Conservation (phyloP, 257 asterid genomes). For the Gentiana straminea region DNA sequence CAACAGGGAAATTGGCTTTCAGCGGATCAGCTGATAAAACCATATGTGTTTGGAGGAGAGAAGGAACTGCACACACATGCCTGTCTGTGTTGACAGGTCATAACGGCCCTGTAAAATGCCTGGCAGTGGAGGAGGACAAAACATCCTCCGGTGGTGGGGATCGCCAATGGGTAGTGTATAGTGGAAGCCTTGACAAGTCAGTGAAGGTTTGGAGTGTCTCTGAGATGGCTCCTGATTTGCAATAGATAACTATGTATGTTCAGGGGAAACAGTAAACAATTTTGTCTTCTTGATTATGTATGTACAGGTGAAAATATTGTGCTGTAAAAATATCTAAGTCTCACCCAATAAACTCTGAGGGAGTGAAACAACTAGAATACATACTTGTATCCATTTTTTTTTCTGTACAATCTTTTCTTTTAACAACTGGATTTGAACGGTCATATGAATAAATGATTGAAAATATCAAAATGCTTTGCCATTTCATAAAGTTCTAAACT, state of each 20-base stretch:
- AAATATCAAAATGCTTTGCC: not conserved
- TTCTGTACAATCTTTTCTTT: no score
- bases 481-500: not conserved
- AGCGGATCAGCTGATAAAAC: slow-evolving; percentile 79
- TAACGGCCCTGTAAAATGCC: slow-evolving; percentile 78
- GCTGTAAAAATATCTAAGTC: no score
- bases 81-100: slow-evolving; percentile 66
- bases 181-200: slow-evolving; percentile 77
- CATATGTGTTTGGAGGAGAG: slow-evolving; percentile 68
- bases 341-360: no score
- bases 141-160: slow-evolving; percentile 22
- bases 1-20: slow-evolving; percentile 48
- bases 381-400: no score
- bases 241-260: slow-evolving; percentile 20
- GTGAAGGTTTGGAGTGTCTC: slow-evolving; percentile 81
- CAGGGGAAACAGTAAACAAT: not conserved
- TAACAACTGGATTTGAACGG: no score
- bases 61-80: slow-evolving; percentile 44
- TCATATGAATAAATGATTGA: slow-evolving; percentile 37
- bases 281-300: no score
- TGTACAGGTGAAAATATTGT: no score
- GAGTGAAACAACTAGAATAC: no score
- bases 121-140: slow-evolving; percentile 50
- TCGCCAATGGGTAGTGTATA: slow-evolving; percentile 54
- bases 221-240: slow-evolving; percentile 48